Evolutionary conservation across 176 grass and related monocot genomes (phyloP).

Genomic region (Poa pratensis): DNA sequence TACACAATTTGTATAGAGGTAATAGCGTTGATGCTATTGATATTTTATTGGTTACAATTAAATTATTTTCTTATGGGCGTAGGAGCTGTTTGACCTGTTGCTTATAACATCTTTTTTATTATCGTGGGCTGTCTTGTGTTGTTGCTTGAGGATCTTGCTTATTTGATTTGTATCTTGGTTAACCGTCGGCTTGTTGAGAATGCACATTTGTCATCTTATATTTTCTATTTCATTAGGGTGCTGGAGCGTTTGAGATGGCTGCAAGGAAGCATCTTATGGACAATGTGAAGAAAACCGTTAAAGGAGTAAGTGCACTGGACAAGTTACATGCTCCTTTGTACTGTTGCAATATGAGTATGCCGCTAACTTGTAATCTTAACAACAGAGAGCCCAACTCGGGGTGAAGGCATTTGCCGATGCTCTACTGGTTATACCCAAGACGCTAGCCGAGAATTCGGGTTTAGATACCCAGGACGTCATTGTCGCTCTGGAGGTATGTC

Average conservation of each 20-base stretch:
- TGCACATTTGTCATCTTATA: no score
- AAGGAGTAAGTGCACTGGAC: constrained; percentile 66
- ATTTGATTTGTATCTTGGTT: no score
- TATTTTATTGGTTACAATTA: no score
- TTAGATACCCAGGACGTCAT: constrained; percentile 89
- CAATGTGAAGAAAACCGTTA: constrained; percentile 90
- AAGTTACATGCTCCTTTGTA: neutral
- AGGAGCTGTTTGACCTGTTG: no score
- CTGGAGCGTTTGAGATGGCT: constrained; percentile 95
- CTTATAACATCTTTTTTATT: no score
- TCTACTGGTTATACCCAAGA: constrained; percentile 96
- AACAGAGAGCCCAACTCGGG: constrained; percentile 93
- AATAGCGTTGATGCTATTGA: no score
- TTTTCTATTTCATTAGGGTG: constrained; percentile 53
- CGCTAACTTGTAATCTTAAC: constrained; percentile 17
- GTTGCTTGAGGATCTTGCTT: no score
- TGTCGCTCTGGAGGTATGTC: constrained; percentile 70
- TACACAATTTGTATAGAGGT: no score
- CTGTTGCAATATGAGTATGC: neutral
- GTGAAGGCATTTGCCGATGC: constrained; percentile 97
- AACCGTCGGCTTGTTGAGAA: no score
- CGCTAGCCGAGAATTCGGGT: constrained; percentile 91
- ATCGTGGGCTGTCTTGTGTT: no score
- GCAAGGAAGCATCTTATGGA: constrained; percentile 91
- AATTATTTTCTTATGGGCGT: no score